Percentiles rank a stretch among this genome's conserved stretches.
These are phyloP conservation scores for Sporobolus alterniflorus DNA, from an alignment of 202 grass and related monocot genomes.

Conservation along the genomic window DNA sequence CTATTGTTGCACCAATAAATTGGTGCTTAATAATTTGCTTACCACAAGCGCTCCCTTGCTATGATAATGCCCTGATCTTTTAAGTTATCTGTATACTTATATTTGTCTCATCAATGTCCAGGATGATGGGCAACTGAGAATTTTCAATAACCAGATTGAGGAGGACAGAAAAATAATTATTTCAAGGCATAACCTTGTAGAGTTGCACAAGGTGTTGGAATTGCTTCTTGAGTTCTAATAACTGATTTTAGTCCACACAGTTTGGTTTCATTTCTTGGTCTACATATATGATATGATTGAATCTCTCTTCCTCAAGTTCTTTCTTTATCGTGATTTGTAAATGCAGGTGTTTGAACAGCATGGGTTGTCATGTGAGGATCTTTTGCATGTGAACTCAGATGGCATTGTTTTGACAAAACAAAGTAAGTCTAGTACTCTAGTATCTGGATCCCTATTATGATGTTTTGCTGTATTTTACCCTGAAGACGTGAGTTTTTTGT, in stretches of 20 bases:
- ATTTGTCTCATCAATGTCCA: constrained; percentile 45
- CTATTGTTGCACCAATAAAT: too few species aligned
- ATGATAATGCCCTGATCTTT: constrained; percentile 13
- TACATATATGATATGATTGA: constrained; percentile 21
- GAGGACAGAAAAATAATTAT: constrained; percentile 89
- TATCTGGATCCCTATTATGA: constrained; percentile 13
- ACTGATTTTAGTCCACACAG: background rate
- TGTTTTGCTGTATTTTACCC: constrained; percentile 24
- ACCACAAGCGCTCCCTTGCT: background rate
- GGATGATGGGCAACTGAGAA: constrained; percentile 85
- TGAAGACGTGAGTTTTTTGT: constrained; percentile 21
- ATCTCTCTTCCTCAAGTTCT: constrained; percentile 15
- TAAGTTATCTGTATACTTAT: constrained; percentile 23
- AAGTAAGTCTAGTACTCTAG: constrained; percentile 69
- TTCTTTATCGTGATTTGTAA: constrained; percentile 24
- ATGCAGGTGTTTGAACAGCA: constrained; percentile 79
- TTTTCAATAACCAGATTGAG: constrained; percentile 89
- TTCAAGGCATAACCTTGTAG: constrained; percentile 83
- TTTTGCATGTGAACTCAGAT: constrained; percentile 86
- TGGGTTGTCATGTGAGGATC: constrained; percentile 72
- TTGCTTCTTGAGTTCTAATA: too few species aligned
- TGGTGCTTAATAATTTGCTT: constrained; percentile 27
- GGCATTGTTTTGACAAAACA: constrained; percentile 78
- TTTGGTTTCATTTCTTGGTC: constrained; percentile 23
- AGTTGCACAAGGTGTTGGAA: constrained; percentile 82